These are phyloP conservation scores for Aspergillus affinis DNA, from an alignment of 495 filamentous ascomycete species.

Conservation along the genomic window DNA sequence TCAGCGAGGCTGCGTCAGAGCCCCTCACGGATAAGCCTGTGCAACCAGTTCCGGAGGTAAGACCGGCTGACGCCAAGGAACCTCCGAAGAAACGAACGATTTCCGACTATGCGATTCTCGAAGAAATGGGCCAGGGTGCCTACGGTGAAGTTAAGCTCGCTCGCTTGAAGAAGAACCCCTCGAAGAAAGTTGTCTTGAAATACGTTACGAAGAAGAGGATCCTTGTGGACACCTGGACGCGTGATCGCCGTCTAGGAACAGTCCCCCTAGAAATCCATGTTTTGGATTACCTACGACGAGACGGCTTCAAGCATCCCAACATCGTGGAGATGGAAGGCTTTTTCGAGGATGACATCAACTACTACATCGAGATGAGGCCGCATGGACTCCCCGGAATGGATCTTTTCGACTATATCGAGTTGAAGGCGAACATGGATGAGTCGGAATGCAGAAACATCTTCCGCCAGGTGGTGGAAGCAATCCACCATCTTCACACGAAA, in stretches of 20 bases:
- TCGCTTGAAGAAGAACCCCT: conserved; percentile 73
- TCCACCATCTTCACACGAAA: conserved; percentile 89
- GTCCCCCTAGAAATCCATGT: conserved; percentile 98
- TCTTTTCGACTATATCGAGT: conserved; percentile 97
- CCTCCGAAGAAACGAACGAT: conserved; percentile 71
- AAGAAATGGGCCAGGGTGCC: conserved; percentile 98
- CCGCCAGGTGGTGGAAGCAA: conserved; percentile 81
- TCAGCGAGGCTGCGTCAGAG: conserved; percentile 66
- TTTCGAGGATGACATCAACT: conserved; percentile 97
- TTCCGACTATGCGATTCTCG: conserved; percentile 84
- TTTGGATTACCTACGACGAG: conserved; percentile 85
- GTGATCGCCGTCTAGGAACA: conserved; percentile 91
- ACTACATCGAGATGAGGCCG: conserved; percentile 98
- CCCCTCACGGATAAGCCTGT: conserved; percentile 50
- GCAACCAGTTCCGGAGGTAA: conserved; percentile 40
- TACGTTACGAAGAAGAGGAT: conserved; percentile 97
- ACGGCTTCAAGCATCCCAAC: conserved; percentile 86
- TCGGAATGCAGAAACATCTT: conserved; percentile 92
- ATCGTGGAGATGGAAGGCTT: conserved; percentile 99
- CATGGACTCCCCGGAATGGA: conserved; percentile 98
- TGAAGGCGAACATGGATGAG: conserved; percentile 96
- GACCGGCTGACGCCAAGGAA: conserved; percentile 33
- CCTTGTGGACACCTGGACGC: conserved; percentile 97
- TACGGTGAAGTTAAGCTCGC: conserved; percentile 97
- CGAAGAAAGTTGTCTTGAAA: conserved; percentile 89